Evolutionary conservation across 179 eudicot genomes (phyloP), one percentile per base, ranked within the genome.

Genomic region (Beta corolliflora): DNA sequence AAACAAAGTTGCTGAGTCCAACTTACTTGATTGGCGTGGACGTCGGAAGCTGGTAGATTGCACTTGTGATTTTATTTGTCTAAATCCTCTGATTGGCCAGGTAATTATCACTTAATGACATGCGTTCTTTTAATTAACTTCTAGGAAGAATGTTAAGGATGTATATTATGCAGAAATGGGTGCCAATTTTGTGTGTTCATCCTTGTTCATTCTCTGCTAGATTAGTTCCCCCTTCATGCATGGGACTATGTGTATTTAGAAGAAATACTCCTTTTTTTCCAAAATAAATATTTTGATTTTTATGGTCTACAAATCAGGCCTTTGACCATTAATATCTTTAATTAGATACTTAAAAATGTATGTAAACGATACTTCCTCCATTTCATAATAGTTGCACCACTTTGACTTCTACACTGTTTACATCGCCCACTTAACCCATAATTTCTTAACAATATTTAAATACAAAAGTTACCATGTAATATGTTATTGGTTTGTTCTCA

Each of bases 61-160:
- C 89, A 86, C 93, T 50, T 96, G 92, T 88, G 89, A 87, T 87
- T 91, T 93, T 78, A 86, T 96, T 73, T 79, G 81, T 75, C 83
- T 96, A 48, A 86, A 82, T 84, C 97, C 99, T 73, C 85, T 87
- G 74, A 88, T 92, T 85, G 91, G 95, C 75, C 98, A 94, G 98
- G 99, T 96, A 85, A 85, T 81, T 81, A 45, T 64, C 71, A 44
- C 12, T 77, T 70, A 54, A 41, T 74, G 70, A 16, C 48, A 65
- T 81, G 48, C 1, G 25, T 58, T n/a, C 11, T 5, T 55, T 10
- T 64, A 64, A 13, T 10, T 64, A 36, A 64, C 11, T 21, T 69
- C 36, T n/a, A 45, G 16, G 14, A 69, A 79, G 45, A 63, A 48
- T 48, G 9, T 29, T 80, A 59, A 7, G 25, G 18, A 63, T 66